These are phyloP conservation scores for Naganishia onofrii DNA, from an alignment of 768 basidiomycete species.

Conservation along the genomic window DNA sequence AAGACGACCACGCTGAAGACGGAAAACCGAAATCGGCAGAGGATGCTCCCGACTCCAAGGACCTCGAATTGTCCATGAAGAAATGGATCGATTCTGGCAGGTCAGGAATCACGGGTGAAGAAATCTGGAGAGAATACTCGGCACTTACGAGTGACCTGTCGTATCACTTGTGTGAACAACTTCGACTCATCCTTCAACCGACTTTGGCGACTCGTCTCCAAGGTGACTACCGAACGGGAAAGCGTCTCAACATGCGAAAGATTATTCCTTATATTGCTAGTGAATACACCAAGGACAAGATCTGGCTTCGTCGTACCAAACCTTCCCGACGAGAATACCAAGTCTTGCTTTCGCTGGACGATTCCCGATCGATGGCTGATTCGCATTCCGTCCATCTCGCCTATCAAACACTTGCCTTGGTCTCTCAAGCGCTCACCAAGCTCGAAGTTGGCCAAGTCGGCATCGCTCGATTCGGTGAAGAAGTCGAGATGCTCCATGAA, in stretches of 20 bases:
- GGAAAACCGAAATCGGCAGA: conserved; percentile 58
- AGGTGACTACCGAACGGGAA: conserved; percentile 96
- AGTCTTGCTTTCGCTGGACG: conserved; percentile 87
- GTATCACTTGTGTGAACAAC: conserved; percentile 87
- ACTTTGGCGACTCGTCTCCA: conserved; percentile 88
- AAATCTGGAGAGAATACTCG: conserved; percentile 89
- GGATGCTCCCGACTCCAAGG: conserved; percentile 34
- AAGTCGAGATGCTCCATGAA: conserved; percentile 80
- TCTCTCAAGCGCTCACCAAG: conserved; percentile 81
- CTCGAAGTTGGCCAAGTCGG: conserved; percentile 94
- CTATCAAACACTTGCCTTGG: conserved; percentile 86
- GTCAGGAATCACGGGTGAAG: conserved; percentile 61
- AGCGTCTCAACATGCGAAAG: conserved; percentile 97
- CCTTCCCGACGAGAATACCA: conserved; percentile 95
- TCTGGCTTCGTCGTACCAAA: conserved; percentile 91
- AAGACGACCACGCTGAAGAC: conserved; percentile 54
- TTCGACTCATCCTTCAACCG: conserved; percentile 92
- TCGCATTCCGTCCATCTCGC: conserved; percentile 88
- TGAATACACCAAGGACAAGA: conserved; percentile 99
- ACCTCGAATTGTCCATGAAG: conserved; percentile 60
- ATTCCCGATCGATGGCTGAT: conserved; percentile 95
- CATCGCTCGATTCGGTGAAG: conserved; percentile 83
- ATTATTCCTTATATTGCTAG: conserved; percentile 96
- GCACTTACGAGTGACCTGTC: conserved; percentile 87
- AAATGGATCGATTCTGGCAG: conserved; percentile 65